Conservation (phyloP, 805 yeast species). For the Nakazawaea anatomiae region DNA sequence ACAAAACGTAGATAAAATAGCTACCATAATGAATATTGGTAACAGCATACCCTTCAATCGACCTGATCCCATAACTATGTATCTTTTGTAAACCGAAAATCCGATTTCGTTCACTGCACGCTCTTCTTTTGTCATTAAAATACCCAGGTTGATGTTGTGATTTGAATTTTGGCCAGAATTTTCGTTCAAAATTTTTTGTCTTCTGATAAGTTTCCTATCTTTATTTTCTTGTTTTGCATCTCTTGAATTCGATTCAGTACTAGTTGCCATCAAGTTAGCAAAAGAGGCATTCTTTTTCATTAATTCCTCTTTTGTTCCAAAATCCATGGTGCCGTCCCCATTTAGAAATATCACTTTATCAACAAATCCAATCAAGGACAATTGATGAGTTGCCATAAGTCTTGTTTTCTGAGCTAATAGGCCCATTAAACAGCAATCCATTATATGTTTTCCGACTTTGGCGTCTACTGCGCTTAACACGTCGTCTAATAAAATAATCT, state of each 20-base stretch:
- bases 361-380: conserved; percentile 63
- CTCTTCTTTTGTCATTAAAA: conserved; percentile 42
- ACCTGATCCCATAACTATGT: conserved; percentile 53
- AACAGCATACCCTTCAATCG: conserved; percentile 25
- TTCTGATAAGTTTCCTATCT: conserved; percentile 17
- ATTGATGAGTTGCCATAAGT: conserved; percentile 78
- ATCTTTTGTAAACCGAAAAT: conserved; percentile 40
- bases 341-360: conserved; percentile 64
- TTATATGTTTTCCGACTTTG: conserved; percentile 54
- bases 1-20: conserved; percentile 38
- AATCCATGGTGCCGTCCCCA: conserved; percentile 53
- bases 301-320: conserved; percentile 59
- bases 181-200: conserved; percentile 13
- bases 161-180: conserved; percentile 13
- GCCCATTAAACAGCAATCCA: conserved; percentile 57
- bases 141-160: conserved; percentile 22
- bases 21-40: conserved; percentile 20
- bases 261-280: conserved; percentile 33
- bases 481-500: conserved; percentile 58
- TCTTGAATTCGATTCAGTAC: conserved; percentile 24
- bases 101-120: conserved; percentile 52
- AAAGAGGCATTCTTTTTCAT: conserved; percentile 29
- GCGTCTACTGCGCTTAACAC: conserved; percentile 69
- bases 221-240: conserved; percentile 18
- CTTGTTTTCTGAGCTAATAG: conserved; percentile 55